phyloP scores from a whole-genome alignment of 2,329 filamentous ascomycete genomes.

The Colletotrichum cordylinicola region DNA sequence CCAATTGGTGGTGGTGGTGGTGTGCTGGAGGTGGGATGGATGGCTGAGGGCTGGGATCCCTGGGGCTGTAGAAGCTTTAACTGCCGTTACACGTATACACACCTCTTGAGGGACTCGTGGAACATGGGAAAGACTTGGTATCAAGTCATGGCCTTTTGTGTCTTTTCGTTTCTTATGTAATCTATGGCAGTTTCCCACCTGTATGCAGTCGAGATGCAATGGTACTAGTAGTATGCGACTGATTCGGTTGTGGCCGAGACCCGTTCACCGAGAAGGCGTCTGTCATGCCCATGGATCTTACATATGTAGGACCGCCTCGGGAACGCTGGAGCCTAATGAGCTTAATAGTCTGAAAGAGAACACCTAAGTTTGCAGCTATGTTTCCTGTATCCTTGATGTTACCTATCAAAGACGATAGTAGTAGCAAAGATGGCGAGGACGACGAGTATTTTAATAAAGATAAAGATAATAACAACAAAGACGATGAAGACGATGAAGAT shows the following conservation, averaged over 20 bases:
- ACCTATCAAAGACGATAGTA: too few species aligned
- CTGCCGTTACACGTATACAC: neutral
- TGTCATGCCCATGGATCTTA: fast-evolving
- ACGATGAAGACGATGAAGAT: too few species aligned
- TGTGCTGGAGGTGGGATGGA: neutral
- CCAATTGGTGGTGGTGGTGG: neutral
- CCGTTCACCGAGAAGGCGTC: neutral
- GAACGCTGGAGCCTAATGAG: neutral
- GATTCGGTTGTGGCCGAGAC: neutral
- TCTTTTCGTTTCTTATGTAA: neutral
- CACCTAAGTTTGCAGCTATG: too few species aligned
- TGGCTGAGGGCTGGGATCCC: neutral
- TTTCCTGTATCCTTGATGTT: too few species aligned
- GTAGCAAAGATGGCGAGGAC: too few species aligned
- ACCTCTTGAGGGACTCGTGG: neutral
- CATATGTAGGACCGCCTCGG: fast-evolving
- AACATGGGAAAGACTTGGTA: neutral
- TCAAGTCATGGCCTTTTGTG: neutral
- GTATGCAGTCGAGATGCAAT: fast-evolving
- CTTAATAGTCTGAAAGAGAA: neutral
- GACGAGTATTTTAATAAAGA: too few species aligned
- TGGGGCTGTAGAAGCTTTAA: neutral
- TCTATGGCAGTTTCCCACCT: neutral
- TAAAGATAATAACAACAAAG: too few species aligned
- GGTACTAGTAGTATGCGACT: neutral